phyloP scores from a whole-genome alignment of 192 early-diverging fungal species.

The Coemansia javaensis region DNA sequence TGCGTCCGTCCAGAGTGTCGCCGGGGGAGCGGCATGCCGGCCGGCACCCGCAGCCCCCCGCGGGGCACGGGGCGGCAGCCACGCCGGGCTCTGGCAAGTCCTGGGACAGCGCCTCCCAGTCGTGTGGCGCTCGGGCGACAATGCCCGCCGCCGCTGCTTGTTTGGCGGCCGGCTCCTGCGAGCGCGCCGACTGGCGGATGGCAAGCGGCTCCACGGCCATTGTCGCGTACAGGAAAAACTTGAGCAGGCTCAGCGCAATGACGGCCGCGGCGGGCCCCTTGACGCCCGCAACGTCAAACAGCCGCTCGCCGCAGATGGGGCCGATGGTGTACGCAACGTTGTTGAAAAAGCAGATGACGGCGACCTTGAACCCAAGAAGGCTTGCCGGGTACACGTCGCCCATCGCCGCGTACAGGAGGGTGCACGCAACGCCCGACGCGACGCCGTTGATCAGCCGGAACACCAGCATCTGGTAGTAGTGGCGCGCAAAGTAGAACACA shows the following conservation, averaged over 20 bases:
- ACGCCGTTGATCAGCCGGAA: slow-evolving; percentile 33
- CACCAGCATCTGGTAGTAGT: slow-evolving; percentile 30
- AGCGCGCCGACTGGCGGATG: background rate
- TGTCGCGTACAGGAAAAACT: slow-evolving; percentile 10
- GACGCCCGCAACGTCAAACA: slow-evolving; percentile 18
- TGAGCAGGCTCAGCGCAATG: slow-evolving; percentile 21
- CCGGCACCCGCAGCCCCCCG: background rate
- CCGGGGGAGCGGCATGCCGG: background rate
- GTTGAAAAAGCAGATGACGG: slow-evolving; percentile 32
- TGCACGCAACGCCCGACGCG: slow-evolving; percentile 26
- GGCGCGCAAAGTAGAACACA: slow-evolving; percentile 20
- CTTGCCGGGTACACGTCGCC: slow-evolving; percentile 36
- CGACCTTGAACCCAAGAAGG: slow-evolving; percentile 34
- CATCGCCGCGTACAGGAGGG: slow-evolving; percentile 29
- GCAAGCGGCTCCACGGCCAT: slow-evolving; percentile 23
- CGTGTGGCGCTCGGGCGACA: background rate
- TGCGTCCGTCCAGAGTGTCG: too few species aligned
- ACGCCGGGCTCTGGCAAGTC: too few species aligned
- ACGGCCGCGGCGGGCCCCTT: slow-evolving; percentile 18
- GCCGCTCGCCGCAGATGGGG: slow-evolving; percentile 23
- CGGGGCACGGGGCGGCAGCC: background rate
- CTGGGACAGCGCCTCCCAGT: background rate
- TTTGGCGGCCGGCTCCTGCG: background rate
- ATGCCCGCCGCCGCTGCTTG: background rate
- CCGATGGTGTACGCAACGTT: slow-evolving; percentile 39